Base-by-base conservation (phyloP, 805 yeast species). In the Jamesozyma piceae region DNA sequence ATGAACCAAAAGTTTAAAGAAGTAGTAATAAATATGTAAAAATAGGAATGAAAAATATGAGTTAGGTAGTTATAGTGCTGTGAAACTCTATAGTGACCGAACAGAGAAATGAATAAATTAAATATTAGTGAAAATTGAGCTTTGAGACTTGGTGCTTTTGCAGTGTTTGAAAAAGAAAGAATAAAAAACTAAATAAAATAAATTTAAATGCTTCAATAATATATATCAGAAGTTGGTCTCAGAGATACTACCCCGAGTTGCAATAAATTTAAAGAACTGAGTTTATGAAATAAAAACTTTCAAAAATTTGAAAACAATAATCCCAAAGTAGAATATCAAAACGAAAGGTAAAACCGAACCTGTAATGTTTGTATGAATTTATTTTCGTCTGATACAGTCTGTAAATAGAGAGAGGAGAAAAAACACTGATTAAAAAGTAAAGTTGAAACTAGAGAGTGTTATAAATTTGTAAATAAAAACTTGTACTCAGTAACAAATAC, bases 261-360 rank as follows among this genome's bases (percentile, higher is more conserved):
- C 11, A 8, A 24, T 24, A 24, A 24, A 24, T 11, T 24, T 24
- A 24, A 24, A 24, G 28, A 8, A 11, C 11, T n/a, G 33, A 30
- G 33, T 30, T 30, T n/a, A n/a, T 14, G 17, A 15, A 6, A 14
- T 13, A n/a, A n/a, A 30, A n/a, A 5, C 18, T n/a, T 30, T 30
- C 33, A 30, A n/a, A 24, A 11, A 24, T 8, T 24, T 24, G 28
- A 24, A 14, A 30, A 30, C 27, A 34, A 34, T 18, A 34, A 11
- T 19, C 37, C 37, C 18, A 34, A 34, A 34, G 37, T 21, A 34
- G 37, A 20, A 34, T 34, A 34, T 34, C 27, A 19, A 34, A 34
- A 34, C 5, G 21, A 34, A 13, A 34, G n/a, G 20, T 20, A 34
- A 34, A 6, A 32, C n/a, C n/a, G n/a, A n/a, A n/a, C n/a, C n/a